Evolutionary conservation across 768 basidiomycete species (phyloP), one percentile per base, ranked within the genome.

Genomic region (Gloeopeniophorella convolvens): DNA sequence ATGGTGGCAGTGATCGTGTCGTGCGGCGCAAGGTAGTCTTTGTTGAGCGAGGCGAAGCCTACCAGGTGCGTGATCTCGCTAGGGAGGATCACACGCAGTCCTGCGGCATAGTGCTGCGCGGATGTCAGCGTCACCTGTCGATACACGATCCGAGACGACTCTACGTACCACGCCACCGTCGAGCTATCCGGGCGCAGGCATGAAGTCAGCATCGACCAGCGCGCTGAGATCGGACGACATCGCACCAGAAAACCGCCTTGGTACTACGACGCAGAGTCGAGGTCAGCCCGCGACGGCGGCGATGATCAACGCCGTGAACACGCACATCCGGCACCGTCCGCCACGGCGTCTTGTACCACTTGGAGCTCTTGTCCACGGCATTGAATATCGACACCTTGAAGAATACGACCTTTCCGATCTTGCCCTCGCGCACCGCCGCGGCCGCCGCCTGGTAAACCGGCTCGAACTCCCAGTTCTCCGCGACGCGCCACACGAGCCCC

Each of bases 311-410:
- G 41, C 28, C 11, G 30, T 23, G 54, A 41, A 12, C 11, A 73
- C 82, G 60, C 59, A 86, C 85, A 55, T 89, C 86, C 20, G 90
- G 89, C 42, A 85, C 70, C 2, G 83, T 85, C 33, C 90, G 72
- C 91, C 91, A 93, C 31, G 82, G 77, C 0, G 88, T 90, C 44
- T 86, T 82, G 63, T 88, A 87, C 73, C 80, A 92, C 62, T 84
- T 83, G 21, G 75, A 77, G 12, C 77, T 75, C 61, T 78, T 69
- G 55, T 81, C 77, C 52, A 88, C 69, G 55, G 72, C 71, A 55
- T 72, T 73, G 23, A 79, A 68, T 3, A 72, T 70, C 5, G 72
- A 66, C 13, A 78, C 71, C 49, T 74, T 79, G 73, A 85, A 94
- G 63, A 76, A 82, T 10, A 69, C 69, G 39, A 92, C 74, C 39